These are phyloP conservation scores for Geotrichum bryndzae DNA, from an alignment of 1,139 yeast species.

Conservation along the genomic window DNA sequence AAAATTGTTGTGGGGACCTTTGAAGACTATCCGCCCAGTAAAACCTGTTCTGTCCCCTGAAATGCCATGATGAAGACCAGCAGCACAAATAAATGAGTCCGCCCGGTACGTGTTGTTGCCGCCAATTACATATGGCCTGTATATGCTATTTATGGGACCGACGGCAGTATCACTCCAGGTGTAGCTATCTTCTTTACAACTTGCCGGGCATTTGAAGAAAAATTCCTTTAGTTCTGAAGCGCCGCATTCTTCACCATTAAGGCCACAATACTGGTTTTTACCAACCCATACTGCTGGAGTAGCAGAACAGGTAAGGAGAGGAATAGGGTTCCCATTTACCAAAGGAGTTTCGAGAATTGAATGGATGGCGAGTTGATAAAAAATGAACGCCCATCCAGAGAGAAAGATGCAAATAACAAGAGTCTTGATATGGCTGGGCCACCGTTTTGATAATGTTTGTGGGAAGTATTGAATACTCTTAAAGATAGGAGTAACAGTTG, in stretches of 20 bases:
- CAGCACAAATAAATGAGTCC: slow-evolving; percentile 84
- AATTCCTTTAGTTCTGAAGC: slow-evolving; percentile 42
- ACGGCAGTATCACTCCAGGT: slow-evolving; percentile 72
- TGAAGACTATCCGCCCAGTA: slow-evolving; percentile 59
- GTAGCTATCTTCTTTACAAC: slow-evolving; percentile 75
- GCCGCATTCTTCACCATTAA: slow-evolving; percentile 55
- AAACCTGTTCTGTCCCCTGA: slow-evolving; percentile 76
- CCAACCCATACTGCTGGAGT: slow-evolving; percentile 61
- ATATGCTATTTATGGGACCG: slow-evolving; percentile 62
- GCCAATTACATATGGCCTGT: slow-evolving; percentile 70
- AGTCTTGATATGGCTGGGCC: slow-evolving; percentile 13
- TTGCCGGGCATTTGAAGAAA: slow-evolving; percentile 76
- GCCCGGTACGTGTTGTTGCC: slow-evolving; percentile 69
- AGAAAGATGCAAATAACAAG: slow-evolving; percentile 17
- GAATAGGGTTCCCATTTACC: slow-evolving; percentile 24
- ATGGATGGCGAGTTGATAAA: slow-evolving; percentile 22
- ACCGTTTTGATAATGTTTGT: slow-evolving; percentile 4
- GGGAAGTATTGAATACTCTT: slow-evolving; percentile 15
- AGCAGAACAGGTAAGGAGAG: slow-evolving; percentile 26
- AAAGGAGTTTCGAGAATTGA: slow-evolving; percentile 28
- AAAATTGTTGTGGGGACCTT: slow-evolving; percentile 50
- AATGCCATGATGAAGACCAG: slow-evolving; percentile 82
- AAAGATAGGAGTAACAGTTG: slow-evolving; percentile 16
- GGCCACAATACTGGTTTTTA: slow-evolving; percentile 65
- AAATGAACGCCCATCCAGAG: slow-evolving; percentile 24